These are phyloP conservation scores for Zasmidium cellare DNA, from an alignment of 2,329 filamentous ascomycete genomes.

Conservation along the genomic window DNA sequence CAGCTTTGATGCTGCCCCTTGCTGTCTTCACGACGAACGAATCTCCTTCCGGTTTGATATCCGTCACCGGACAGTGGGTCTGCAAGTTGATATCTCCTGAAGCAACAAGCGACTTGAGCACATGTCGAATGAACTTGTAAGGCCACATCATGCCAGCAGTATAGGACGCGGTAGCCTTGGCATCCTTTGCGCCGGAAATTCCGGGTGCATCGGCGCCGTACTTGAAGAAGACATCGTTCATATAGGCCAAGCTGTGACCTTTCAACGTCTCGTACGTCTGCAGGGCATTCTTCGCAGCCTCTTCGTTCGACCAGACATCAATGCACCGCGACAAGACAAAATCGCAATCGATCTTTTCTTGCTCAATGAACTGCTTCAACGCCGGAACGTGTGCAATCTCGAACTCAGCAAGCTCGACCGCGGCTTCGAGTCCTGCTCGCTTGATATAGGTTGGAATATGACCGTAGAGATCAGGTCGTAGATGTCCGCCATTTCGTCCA, in stretches of 20 bases:
- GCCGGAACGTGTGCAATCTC: slow-evolving; percentile 30
- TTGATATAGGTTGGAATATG: slow-evolving; percentile 33
- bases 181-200: slow-evolving; percentile 35
- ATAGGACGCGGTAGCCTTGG: slow-evolving; percentile 32
- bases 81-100: slow-evolving; percentile 65
- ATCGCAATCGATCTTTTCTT: slow-evolving; percentile 43
- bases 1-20: slow-evolving; percentile 23
- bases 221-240: slow-evolving; percentile 29
- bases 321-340: slow-evolving; percentile 40
- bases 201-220: slow-evolving; percentile 15
- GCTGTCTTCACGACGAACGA: slow-evolving; percentile 19
- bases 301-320: slow-evolving; percentile 38
- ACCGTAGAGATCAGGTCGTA: slow-evolving; percentile 45
- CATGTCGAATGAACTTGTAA: slow-evolving; percentile 73
- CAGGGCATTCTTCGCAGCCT: slow-evolving; percentile 35
- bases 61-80: slow-evolving; percentile 63
- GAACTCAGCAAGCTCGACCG: slow-evolving; percentile 27
- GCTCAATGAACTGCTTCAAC: slow-evolving; percentile 37
- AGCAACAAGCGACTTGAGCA: slow-evolving; percentile 60
- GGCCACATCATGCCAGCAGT: slow-evolving; percentile 71
- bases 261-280: slow-evolving; percentile 32
- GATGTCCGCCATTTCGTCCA: slow-evolving; percentile 15
- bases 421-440: slow-evolving; percentile 26
- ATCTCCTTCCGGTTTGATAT: slow-evolving; percentile 12
- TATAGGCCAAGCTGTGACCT: slow-evolving; percentile 26